Conservation (phyloP, 352 stramenopile species). For the Globisporangium solare region DNA sequence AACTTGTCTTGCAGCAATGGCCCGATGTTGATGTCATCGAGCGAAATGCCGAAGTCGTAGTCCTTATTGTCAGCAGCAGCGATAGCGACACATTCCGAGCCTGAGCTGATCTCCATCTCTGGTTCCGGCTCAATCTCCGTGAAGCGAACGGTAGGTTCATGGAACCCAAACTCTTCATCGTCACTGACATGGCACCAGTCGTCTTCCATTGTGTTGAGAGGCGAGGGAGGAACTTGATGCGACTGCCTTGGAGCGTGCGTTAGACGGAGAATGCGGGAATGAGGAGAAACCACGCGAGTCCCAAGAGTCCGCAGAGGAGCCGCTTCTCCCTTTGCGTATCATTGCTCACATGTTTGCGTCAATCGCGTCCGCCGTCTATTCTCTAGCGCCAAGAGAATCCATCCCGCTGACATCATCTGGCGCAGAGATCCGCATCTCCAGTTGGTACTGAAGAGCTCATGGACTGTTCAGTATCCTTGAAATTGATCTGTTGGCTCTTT, state of each 20-base stretch:
- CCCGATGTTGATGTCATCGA: conserved; percentile 18
- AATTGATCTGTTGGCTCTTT: not conserved
- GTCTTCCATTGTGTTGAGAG: conserved; percentile 27
- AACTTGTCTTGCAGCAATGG: conserved; percentile 23
- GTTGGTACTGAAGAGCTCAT: not conserved
- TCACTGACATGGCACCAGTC: conserved; percentile 58
- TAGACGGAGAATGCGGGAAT: conserved; percentile 6
- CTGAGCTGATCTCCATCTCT: conserved; percentile 17
- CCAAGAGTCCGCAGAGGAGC: not conserved
- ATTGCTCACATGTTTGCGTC: not conserved
- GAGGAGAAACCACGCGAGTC: not conserved
- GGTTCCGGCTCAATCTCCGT: conserved; percentile 22
- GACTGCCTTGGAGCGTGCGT: not conserved
- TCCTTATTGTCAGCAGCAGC: not conserved
- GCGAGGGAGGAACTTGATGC: not conserved
- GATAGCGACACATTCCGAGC: not conserved
- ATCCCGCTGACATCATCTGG: not conserved
- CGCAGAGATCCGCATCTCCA: not conserved
- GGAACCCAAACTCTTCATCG: conserved; percentile 22
- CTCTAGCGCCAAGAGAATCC: not conserved
- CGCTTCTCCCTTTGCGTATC: not conserved
- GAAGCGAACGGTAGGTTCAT: not conserved
- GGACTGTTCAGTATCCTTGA: no score
- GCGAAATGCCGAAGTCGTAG: not conserved
- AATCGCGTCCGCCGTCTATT: not conserved